Base-by-base conservation (phyloP, 495 filamentous ascomycete species). In the Aspergillus haitiensis region DNA sequence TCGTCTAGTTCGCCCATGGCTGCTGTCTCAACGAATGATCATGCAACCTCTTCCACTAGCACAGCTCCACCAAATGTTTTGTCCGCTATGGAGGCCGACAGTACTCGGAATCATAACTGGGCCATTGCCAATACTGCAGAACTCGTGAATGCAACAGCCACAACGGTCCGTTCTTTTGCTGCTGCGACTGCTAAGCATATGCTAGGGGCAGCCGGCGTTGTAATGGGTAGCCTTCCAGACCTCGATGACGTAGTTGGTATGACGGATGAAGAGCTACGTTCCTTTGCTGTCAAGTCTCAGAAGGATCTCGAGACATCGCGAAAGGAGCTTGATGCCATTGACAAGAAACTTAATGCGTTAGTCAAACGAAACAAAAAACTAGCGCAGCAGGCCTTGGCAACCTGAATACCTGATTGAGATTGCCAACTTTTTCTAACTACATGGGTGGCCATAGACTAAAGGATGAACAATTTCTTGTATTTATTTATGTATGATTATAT, bases 351-450 rank as follows among this genome's bases (percentile, higher is more conserved):
- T 33, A 66, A 67, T 45, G 78, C 70, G 7, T 54, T 82, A 36
- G 71, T 83, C 42, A 81, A 81, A 44, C 75, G 75, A 36, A 83
- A 82, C 64, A 77, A 73, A 66, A 80, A 78, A 61, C 63, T 78
- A 13, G 75, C 73, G 45, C 75, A 76, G 35, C 75, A 77, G 59
- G 77, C 77, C 9, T 46, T 80, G 32, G 58, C 68, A 42, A 64
- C 68, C 35, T 60, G 31, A 49, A 13, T 27, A 34, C 10, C 16
- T n/a, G 13, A 3, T 7, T 55, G 33, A 12, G 12, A 32, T 16
- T 8, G 33, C 27, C 36, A n/a, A n/a, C 11, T 32, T n/a, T 35
- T 39, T 8, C 35, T 21, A 42, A 5, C 34, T 42, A 33, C 35
- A 9, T 48, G 37, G 37, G 9, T 10, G 34, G 31, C 49, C 36